phyloP scores from a whole-genome alignment of 352 stramenopile species.

The Phytopythium sindhum region DNA sequence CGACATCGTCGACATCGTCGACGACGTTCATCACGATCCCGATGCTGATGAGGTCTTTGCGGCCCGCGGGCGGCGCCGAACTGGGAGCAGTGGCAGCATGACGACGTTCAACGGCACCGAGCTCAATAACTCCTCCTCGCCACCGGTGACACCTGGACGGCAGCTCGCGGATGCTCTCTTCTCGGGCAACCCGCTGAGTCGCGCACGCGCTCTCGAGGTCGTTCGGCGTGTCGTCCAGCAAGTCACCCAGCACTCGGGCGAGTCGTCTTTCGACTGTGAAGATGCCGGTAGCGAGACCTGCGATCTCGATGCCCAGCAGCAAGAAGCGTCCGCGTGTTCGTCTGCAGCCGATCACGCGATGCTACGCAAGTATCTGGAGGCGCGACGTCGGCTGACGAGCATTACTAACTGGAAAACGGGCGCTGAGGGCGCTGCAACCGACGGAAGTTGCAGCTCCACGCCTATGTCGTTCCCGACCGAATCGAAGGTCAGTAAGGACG shows the following conservation, averaged over 20 bases:
- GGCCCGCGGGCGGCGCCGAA: neutral
- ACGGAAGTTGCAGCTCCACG: conserved; percentile 1
- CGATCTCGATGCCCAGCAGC: conserved; percentile 12
- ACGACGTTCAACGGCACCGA: conserved; percentile 1
- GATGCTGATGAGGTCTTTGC: neutral
- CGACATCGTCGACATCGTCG: conserved; percentile 1
- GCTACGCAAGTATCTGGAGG: conserved; percentile 58
- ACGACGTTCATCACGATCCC: neutral
- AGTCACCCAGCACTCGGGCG: conserved; percentile 18
- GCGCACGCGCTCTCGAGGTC: conserved; percentile 48
- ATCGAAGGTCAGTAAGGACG: neutral
- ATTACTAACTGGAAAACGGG: conserved; percentile 17
- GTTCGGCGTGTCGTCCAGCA: conserved; percentile 47
- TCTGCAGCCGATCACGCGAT: conserved; percentile 25
- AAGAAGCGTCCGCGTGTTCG: conserved; percentile 11
- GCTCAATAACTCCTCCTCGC: neutral
- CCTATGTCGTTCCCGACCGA: neutral
- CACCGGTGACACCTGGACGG: conserved; percentile 30
- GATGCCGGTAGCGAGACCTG: conserved; percentile 2
- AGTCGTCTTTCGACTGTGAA: neutral
- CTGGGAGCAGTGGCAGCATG: neutral
- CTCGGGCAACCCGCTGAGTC: conserved; percentile 43
- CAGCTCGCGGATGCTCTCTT: conserved; percentile 65
- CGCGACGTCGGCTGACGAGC: conserved; percentile 27
- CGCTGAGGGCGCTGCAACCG: neutral